Evolutionary conservation across 495 filamentous ascomycete species (phyloP).

Genomic region (Neurospora tetraspora): DNA sequence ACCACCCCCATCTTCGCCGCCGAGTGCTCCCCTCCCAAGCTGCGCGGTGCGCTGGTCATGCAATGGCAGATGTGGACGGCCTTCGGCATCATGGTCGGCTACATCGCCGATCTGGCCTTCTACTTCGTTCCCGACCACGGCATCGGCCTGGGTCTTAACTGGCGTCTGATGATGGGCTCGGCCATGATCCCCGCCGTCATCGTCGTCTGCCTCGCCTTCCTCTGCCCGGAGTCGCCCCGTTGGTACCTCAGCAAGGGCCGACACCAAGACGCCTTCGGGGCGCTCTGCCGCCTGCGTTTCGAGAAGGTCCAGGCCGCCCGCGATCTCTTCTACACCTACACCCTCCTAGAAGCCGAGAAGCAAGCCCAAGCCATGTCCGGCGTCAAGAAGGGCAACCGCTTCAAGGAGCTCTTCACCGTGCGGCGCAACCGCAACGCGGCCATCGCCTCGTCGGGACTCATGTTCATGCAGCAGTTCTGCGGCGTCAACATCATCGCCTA

Average conservation of each 20-base stretch:
- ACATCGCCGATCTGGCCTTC: conserved; percentile 63
- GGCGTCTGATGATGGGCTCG: conserved; percentile 78
- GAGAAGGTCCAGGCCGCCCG: conserved; percentile 68
- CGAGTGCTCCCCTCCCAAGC: conserved; percentile 59
- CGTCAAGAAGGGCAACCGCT: conserved; percentile 45
- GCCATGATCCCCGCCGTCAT: conserved; percentile 65
- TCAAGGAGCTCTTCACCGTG: conserved; percentile 61
- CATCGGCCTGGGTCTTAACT: conserved; percentile 58
- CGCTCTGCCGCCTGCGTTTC: conserved; percentile 56
- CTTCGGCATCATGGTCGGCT: conserved; percentile 74
- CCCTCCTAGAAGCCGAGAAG: conserved; percentile 57
- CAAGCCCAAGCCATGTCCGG: conserved; percentile 38
- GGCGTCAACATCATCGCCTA: conserved; percentile 61
- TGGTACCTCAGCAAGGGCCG: conserved; percentile 70
- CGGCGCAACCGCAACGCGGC: conserved; percentile 70
- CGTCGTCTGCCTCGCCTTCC: conserved; percentile 58
- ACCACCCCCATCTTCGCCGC: conserved; percentile 71
- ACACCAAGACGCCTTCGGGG: conserved; percentile 53
- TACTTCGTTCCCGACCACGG: conserved; percentile 46
- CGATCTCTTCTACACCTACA: conserved; percentile 75
- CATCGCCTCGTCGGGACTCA: conserved; percentile 64
- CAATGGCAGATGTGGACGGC: conserved; percentile 87
- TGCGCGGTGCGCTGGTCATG: conserved; percentile 58
- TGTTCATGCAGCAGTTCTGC: conserved; percentile 81
- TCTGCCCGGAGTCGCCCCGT: conserved; percentile 60